Evolutionary conservation across 2,329 filamentous ascomycete species (phyloP), one percentile per base, ranked within the genome.

Genomic region (Lecanicillium sp.): DNA sequence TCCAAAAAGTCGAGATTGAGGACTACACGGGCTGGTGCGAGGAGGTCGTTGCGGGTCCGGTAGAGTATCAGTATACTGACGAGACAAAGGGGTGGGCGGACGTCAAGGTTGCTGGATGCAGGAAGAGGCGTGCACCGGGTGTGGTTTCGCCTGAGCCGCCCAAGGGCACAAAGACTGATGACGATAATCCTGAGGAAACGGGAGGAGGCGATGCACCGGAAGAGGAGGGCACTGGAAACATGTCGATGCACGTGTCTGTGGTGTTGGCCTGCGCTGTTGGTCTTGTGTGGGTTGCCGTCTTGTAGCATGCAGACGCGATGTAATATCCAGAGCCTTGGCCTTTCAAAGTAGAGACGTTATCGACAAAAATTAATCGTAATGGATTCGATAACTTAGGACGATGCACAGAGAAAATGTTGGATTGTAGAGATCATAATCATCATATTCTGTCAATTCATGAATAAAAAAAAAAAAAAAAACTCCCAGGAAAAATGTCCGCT

Each of bases 1-100:
- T 57, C 41, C 41, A 40, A 31, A 42, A 42, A 3, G 36, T 59
- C 19, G 48, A 52, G 33, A 37, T 60, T 6, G 45, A 51, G 20
- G 57, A 60, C 42, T 56, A 56, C 44, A 38, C 44, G 6, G 55
- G 52, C n/a, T 50, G 48, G 16, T 54, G 55, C 40, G 45, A 48
- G 30, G 43, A 47, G 33, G 43, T 45, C 9, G 42, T 43, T 4
- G 16, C 20, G 8, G 41, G 41, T 3, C 36, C 39, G 4, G 46
- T 54, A 5, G 45, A 53, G 43, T 60, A 60, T 28, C 43, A 47
- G 37, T 57, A 55, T 41, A 46, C 49, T 30, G 50, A 54, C 35
- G 39, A 46, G 29, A 49, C 49, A 1, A 41, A 40, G 13, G 48
- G 48, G n/a, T 60, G 55, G 55, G 47, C 51, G 39, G 50, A 51